Base-by-base conservation (phyloP, 805 yeast species). In the Wickerhamiella parazyma region DNA sequence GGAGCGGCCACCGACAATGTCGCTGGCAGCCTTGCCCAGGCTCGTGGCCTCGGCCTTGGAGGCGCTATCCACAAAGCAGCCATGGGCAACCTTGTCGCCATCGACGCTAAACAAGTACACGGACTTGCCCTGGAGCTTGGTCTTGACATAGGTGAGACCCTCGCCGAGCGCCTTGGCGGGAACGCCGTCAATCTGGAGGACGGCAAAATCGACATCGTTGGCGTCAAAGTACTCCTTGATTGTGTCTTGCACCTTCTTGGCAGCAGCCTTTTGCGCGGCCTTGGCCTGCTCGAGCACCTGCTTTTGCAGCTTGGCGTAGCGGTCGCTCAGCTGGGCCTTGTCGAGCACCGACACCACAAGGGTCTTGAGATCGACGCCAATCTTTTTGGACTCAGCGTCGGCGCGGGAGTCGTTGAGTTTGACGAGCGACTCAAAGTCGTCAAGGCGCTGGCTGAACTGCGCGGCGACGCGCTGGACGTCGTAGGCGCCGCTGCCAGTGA, bases 121-220 rank as follows among this genome's bases (percentile, higher is more conserved):
- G 21, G 52, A 35, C 41, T 49, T 51, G 45, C 45, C 44, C 17
- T 31, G 35, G 14, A 40, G 31, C 49, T 51, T 50, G 48, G 52
- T 48, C 49, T 55, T 55, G 36, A 89, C 72, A 57, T 75, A 73
- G 64, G 78, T 82, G 56, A 91, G 74, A 24, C 94, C 95, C 65
- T 91, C 98, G 21, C 94, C 78, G 49, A 91, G 80, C 36, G 94
- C 94, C 69, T 91, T 91, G 46, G 95, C 87, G 57, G 85, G 87
- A 20, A 33, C 43, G 33, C 69, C 71, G 17, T 47, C 48, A 49
- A 87, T 68, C 58, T 75, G 75, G 41, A 78, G 72, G 29, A 83
- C 91, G 21, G 82, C 71, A 61, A 60, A 80, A 16, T 67, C 59
- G n/a, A 76, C 63, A 4, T 69, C 66, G 50, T 74, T 63, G 38